These are phyloP conservation scores for Claviceps citrina DNA, from an alignment of 2,329 filamentous ascomycete genomes.

Conservation along the genomic window DNA sequence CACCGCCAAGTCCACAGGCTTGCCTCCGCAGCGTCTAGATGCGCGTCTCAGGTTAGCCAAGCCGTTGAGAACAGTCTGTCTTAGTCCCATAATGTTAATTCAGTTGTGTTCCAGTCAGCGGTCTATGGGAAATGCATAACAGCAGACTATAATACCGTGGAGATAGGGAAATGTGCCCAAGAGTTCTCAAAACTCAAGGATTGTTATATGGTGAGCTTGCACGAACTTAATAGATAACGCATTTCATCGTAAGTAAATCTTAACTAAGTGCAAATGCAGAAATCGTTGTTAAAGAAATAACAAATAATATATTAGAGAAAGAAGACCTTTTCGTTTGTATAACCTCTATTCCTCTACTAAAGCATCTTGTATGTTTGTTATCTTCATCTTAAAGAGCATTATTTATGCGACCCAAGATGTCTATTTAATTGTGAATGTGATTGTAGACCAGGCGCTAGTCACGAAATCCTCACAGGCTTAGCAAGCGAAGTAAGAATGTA, in stretches of 20 bases:
- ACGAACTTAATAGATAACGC: neutral
- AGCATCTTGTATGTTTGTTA: neutral
- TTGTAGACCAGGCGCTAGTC: neutral
- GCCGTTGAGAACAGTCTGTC: neutral
- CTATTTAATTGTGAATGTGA: neutral
- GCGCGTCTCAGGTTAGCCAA: slow-evolving; percentile 34
- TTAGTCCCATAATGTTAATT: neutral
- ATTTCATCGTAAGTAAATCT: neutral
- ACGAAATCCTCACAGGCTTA: slow-evolving; percentile 47
- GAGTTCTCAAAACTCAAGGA: slow-evolving; percentile 79
- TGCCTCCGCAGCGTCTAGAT: slow-evolving; percentile 37
- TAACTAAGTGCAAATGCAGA: neutral
- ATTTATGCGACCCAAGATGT: too few species aligned
- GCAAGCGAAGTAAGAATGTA: slow-evolving; percentile 59
- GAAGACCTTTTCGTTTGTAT: neutral
- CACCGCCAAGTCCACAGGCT: slow-evolving; percentile 39
- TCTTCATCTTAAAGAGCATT: neutral
- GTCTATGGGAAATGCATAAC: slow-evolving; percentile 85
- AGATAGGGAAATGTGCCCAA: slow-evolving; percentile 76
- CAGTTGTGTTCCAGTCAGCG: slow-evolving; percentile 42
- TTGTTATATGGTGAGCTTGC: slow-evolving; percentile 59
- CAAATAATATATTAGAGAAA: too few species aligned
- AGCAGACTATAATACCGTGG: slow-evolving; percentile 73
- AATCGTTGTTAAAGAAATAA: slow-evolving; percentile 16
- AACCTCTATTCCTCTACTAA: neutral